A percentile compares a stretch with the other conserved stretches of the same genome.
Conservation (phyloP, 257 asterid species). For the Misopates orontium region DNA sequence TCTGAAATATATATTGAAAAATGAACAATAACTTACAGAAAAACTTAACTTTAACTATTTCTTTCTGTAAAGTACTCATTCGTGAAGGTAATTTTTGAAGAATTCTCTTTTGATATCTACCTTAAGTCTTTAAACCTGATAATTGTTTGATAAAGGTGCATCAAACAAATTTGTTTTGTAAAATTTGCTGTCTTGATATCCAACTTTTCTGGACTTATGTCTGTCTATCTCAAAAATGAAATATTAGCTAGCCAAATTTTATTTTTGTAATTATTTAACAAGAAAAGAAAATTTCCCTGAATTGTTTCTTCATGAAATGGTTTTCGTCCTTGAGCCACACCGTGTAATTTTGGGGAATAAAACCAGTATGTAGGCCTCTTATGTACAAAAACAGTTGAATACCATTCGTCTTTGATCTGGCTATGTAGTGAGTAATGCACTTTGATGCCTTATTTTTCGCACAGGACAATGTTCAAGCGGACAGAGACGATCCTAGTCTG, state of each 20-base stretch:
- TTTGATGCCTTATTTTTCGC: too few relatives aligned
- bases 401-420: too few relatives aligned
- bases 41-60: background rate
- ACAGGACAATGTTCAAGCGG: conserved; percentile 28
- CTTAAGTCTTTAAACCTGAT: too few relatives aligned
- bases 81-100: background rate
- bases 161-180: too few relatives aligned
- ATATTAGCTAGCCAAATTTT: too few relatives aligned
- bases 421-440: too few relatives aligned
- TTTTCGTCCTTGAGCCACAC: background rate
- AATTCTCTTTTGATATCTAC: background rate
- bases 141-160: too few relatives aligned
- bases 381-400: background rate
- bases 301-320: background rate
- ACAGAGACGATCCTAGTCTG: conserved; percentile 90
- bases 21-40: background rate
- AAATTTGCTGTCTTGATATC: background rate
- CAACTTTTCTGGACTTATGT: background rate
- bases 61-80: background rate
- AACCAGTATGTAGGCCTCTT: background rate
- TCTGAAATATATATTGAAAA: background rate
- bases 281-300: conserved; percentile 4
- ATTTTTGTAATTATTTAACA: conserved; percentile 1
- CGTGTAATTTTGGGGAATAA: background rate
- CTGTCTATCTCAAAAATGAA: background rate